Conservation (phyloP, 306 rosid genomes). For the Pyrus pyrifolia region DNA sequence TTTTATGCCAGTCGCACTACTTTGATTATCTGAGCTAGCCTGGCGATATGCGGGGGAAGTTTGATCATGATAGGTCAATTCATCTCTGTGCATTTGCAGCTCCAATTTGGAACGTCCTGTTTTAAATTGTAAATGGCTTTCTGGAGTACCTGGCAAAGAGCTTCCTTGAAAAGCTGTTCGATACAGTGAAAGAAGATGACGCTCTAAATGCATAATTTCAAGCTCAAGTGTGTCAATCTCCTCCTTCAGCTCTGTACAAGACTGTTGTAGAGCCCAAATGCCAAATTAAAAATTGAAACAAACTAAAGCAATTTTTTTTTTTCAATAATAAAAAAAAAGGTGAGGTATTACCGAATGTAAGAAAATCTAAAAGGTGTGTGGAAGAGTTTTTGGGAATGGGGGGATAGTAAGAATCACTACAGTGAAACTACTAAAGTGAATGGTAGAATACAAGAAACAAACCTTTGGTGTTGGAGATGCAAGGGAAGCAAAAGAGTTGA, state of each 20-base stretch:
- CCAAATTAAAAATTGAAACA: not conserved
- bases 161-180: slow-evolving; percentile 24
- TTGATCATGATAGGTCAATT: not conserved
- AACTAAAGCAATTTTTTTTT: not conserved
- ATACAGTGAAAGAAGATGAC: slow-evolving; percentile 30
- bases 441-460: not conserved
- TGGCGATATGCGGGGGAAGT: slow-evolving; percentile 5
- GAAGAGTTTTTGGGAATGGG: not conserved
- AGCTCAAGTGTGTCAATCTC: slow-evolving; percentile 25
- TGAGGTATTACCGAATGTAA: not conserved
- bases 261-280: not conserved
- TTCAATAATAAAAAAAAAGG: not conserved
- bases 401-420: not conserved
- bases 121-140: not conserved
- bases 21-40: slow-evolving; percentile 11
- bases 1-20: not conserved
- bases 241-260: slow-evolving; percentile 17
- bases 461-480: slow-evolving; percentile 19
- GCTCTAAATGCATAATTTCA: slow-evolving; percentile 28
- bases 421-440: not conserved
- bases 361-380: not conserved
- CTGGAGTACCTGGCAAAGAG: slow-evolving; percentile 7
- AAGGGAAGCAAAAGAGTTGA: slow-evolving; percentile 10
- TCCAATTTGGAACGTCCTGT: not conserved
- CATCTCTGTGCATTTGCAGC: not conserved